A percentile compares a stretch with the other conserved stretches of the same genome.
phyloP scores from a whole-genome alignment of 2,329 filamentous ascomycete genomes.

The Ramichloridium luteum region DNA sequence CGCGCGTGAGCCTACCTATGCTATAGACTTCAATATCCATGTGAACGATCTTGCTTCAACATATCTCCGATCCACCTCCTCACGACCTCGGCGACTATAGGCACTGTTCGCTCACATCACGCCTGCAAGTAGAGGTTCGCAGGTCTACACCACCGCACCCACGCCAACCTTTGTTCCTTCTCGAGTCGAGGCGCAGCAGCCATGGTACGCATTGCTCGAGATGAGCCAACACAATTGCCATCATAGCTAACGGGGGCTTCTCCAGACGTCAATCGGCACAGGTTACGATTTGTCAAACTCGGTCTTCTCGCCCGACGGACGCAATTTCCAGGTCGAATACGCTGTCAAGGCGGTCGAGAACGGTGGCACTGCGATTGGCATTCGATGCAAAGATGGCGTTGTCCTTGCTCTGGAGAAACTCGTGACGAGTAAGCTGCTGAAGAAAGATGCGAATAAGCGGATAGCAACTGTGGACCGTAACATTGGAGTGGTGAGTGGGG shows the following conservation, averaged over 20 bases:
- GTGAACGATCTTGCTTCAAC: no score
- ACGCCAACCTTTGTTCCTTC: slow-evolving; percentile 1
- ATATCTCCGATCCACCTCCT: no score
- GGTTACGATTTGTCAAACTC: slow-evolving; percentile 99
- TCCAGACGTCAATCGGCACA: slow-evolving; percentile 95
- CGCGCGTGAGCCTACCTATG: no score
- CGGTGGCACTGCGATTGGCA: slow-evolving; percentile 88
- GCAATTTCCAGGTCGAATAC: slow-evolving; percentile 98
- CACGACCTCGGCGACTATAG: no score
- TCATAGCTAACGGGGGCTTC: slow-evolving; percentile 3
- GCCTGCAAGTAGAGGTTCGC: no score
- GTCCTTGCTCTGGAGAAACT: slow-evolving; percentile 96
- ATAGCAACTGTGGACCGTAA: slow-evolving; percentile 92
- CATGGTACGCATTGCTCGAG: slow-evolving; percentile 2
- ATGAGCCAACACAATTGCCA: slow-evolving; percentile 2
- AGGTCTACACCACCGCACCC: background rate
- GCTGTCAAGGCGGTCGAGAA: slow-evolving; percentile 98
- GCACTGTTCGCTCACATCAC: background rate
- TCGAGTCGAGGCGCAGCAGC: background rate
- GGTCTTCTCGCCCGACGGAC: slow-evolving; percentile 96
- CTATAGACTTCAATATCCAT: no score
- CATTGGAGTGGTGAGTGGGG: slow-evolving; percentile 69
- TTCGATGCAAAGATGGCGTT: slow-evolving; percentile 93
- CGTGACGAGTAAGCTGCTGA: slow-evolving; percentile 86
- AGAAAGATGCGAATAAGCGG: slow-evolving; percentile 89